phyloP scores from a whole-genome alignment of 345 rosid genomes.

The Brassica nigra region DNA sequence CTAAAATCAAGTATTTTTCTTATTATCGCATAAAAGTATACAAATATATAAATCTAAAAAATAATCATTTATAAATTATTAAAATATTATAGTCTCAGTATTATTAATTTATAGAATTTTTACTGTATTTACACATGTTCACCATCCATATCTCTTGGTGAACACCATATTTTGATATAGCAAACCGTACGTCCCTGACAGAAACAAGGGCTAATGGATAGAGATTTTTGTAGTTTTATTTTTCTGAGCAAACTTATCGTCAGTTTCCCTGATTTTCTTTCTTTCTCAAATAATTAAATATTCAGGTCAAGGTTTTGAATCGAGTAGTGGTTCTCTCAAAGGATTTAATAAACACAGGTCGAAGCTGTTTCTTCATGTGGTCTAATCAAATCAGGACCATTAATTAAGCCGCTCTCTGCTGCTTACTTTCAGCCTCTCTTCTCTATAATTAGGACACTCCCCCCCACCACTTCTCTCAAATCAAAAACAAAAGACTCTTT shows the following conservation, averaged over 20 bases:
- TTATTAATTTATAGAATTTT: too few species aligned
- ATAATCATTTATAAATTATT: too few species aligned
- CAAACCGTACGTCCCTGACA: too few species aligned
- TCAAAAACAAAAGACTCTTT: conserved; percentile 2
- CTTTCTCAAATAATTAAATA: not conserved
- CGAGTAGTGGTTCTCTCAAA: not conserved
- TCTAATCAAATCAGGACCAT: conserved; percentile 22
- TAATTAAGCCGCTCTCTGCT: conserved; percentile 35
- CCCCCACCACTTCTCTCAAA: conserved; percentile 29
- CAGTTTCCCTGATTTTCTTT: not conserved
- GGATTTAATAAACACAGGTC: conserved; percentile 23
- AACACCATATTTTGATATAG: too few species aligned
- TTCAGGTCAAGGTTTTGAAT: conserved; percentile 1
- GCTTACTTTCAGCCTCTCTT: conserved; percentile 21
- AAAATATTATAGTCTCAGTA: too few species aligned
- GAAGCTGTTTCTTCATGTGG: conserved; percentile 40
- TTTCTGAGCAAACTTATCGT: not conserved
- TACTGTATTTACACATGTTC: too few species aligned
- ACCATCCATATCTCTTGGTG: too few species aligned
- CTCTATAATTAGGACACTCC: conserved; percentile 25
- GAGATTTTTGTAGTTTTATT: too few species aligned
- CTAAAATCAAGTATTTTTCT: too few species aligned
- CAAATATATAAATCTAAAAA: too few species aligned
- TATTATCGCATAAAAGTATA: too few species aligned
- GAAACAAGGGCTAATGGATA: too few species aligned